Percentiles rank a stretch among this genome's conserved stretches.
Conservation (phyloP, 257 asterid species). For the Prunella vulgaris region DNA sequence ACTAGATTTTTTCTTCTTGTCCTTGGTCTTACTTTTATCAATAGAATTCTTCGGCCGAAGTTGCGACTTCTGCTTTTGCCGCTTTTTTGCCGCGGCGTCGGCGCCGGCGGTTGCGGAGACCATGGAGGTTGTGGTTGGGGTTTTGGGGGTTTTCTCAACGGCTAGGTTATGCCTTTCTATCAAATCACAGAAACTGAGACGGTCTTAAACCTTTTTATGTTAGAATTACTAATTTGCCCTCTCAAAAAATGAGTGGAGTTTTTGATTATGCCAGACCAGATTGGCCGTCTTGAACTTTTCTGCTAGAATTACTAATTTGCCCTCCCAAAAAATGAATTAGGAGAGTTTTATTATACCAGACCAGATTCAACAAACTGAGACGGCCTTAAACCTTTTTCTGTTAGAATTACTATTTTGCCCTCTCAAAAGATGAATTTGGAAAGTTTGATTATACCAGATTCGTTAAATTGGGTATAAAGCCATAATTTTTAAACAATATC, state of each 20-base stretch:
- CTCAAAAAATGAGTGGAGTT: too few species aligned
- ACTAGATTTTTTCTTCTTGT: conserved; percentile 25
- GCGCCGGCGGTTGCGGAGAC: conserved; percentile 22
- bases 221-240: too few species aligned
- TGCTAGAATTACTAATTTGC: not conserved
- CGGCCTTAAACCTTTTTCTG: not conserved
- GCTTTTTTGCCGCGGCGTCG: conserved; percentile 19
- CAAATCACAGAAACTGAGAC: not conserved
- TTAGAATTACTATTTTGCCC: too few species aligned
- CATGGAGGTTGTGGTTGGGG: conserved; percentile 18
- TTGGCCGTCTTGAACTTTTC: too few species aligned
- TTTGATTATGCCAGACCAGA: too few species aligned
- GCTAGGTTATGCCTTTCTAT: not conserved
- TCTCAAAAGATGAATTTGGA: too few species aligned
- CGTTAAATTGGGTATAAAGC: too few species aligned
- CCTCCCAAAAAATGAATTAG: too few species aligned
- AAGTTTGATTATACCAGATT: too few species aligned
- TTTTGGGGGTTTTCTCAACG: not conserved
- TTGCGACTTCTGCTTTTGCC: conserved; percentile 25
- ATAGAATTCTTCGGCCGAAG: conserved; percentile 32
- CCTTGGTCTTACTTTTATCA: conserved; percentile 20
- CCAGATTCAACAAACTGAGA: too few species aligned
- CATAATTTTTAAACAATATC: too few species aligned
- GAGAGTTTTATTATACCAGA: too few species aligned
- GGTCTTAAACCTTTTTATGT: not conserved